Evolutionary conservation across 805 yeast genomes (phyloP), one percentile per base, ranked within the genome.

Genomic region (Cephaloascus fragrans): DNA sequence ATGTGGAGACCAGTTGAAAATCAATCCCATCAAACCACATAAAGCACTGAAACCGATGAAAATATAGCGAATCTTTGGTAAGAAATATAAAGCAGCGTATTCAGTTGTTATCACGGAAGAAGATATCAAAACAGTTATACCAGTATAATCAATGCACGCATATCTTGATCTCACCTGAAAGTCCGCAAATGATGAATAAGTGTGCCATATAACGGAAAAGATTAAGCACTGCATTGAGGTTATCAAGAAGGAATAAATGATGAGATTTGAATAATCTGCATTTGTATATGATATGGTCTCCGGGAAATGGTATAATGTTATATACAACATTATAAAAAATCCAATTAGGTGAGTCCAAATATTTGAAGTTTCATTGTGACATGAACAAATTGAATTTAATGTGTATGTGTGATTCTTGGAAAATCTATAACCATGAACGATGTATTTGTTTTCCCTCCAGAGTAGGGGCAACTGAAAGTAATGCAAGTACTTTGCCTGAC

Each of bases 81-180:
- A 73, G 47, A 81, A 68, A 53, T 75, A 79, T 38, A 90, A 69
- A 2, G 89, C 71, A 16, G 85, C 75, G 57, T 85, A 88, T 58
- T 90, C 96, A 0, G 90, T 81, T 3, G 95, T 77, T 35, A 93
- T 64, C 35, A 93, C 83, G 2, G 96, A 84, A 14, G 95, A 90
- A 0, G 96, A 83, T 49, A 90, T 89, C 46, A 93, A 64, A 12
- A 88, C 72, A 0, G 97, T 87, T 47, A 90, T 90, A 2, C 98
- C 98, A 4, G 95, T 82, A 59, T 90, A 90, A 62, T 90, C 98
- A 34, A 89, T 77, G 57, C 98, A 93, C 0, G 96, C 96, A 61
- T 84, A 86, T 39, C 77, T 73, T 46, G 79, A 70, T 55, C 96
- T 73, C 45, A 77, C 56, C 17, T 64, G 51, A 35, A 83, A 57